A percentile compares a stretch with the other conserved stretches of the same genome.
These are phyloP conservation scores for Euphorbia corollata DNA, from an alignment of 441 rosid species.

Conservation along the genomic window DNA sequence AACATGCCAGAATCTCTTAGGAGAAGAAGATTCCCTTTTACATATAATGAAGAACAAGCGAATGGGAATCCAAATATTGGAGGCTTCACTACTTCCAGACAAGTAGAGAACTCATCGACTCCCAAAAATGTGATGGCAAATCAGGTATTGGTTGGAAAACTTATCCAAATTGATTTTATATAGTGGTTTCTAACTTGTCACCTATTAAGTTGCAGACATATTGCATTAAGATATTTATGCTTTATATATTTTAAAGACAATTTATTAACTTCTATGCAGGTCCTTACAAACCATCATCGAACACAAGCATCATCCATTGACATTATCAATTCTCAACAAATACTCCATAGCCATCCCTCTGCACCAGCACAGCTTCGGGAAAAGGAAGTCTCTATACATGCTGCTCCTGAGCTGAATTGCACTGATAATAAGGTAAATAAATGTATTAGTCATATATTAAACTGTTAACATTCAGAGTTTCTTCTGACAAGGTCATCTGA, in stretches of 20 bases:
- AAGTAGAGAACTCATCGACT: constrained; percentile 31
- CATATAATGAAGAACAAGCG: constrained; percentile 43
- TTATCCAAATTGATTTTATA: not conserved
- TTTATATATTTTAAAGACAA: not conserved
- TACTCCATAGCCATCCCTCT: constrained; percentile 36
- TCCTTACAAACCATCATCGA: constrained; percentile 31
- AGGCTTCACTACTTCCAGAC: constrained; percentile 40
- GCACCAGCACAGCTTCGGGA: constrained; percentile 34
- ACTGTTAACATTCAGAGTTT: not conserved
- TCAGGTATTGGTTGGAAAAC: constrained; percentile 36
- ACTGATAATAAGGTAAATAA: constrained; percentile 53
- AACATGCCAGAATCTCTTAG: constrained; percentile 90
- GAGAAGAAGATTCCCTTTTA: constrained; percentile 37
- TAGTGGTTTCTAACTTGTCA: not conserved
- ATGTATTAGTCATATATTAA: not conserved
- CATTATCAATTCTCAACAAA: constrained; percentile 36
- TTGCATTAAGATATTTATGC: not conserved
- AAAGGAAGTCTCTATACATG: constrained; percentile 57
- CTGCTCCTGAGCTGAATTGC: constrained; percentile 40
- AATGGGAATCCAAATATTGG: constrained; percentile 42
- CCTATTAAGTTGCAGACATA: not conserved
- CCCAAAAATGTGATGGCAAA: constrained; percentile 37
- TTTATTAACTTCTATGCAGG: constrained; percentile 30
- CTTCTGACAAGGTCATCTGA: not conserved
- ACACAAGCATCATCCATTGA: constrained; percentile 34